These are phyloP conservation scores for Iris macrosiphon DNA, from an alignment of 106 monocot genomes.

Conservation along the genomic window DNA sequence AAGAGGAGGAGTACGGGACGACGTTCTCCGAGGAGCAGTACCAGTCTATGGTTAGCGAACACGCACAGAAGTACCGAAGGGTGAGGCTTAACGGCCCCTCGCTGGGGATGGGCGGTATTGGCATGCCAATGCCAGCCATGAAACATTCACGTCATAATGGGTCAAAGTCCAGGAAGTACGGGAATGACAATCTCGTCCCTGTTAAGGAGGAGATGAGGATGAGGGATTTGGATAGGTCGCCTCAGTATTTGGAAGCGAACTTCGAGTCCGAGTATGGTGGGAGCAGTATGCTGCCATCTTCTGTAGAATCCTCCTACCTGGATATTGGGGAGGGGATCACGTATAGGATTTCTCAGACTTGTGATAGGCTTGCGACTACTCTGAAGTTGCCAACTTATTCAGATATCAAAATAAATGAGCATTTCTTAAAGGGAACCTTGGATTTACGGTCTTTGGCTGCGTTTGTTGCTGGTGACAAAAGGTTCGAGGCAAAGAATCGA, in stretches of 20 bases:
- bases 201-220: conserved; percentile 28
- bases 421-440: conserved; percentile 52
- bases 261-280: conserved; percentile 36
- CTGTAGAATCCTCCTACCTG: conserved; percentile 56
- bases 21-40: too few species aligned
- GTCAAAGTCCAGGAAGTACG: too few species aligned
- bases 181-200: too few species aligned
- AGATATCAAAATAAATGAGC: conserved; percentile 67
- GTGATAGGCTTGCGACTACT: conserved; percentile 60
- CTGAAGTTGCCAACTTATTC: conserved; percentile 63
- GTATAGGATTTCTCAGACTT: conserved; percentile 73
- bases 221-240: conserved; percentile 32
- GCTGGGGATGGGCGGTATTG: too few species aligned
- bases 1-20: too few species aligned
- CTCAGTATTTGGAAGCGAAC: conserved; percentile 36
- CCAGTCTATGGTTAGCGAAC: too few species aligned
- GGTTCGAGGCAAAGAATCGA: conserved; percentile 33
- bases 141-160: too few species aligned
- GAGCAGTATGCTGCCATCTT: conserved; percentile 28
- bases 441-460: conserved; percentile 74
- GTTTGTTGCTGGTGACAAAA: conserved; percentile 62
- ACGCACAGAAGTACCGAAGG: too few species aligned
- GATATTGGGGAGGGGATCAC: conserved; percentile 85
- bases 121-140: too few species aligned
- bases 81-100: too few species aligned